A percentile compares a stretch with the other conserved stretches of the same genome.
phyloP scores from a whole-genome alignment of 352 stramenopile species.

The Globisporangium nodosum region DNA sequence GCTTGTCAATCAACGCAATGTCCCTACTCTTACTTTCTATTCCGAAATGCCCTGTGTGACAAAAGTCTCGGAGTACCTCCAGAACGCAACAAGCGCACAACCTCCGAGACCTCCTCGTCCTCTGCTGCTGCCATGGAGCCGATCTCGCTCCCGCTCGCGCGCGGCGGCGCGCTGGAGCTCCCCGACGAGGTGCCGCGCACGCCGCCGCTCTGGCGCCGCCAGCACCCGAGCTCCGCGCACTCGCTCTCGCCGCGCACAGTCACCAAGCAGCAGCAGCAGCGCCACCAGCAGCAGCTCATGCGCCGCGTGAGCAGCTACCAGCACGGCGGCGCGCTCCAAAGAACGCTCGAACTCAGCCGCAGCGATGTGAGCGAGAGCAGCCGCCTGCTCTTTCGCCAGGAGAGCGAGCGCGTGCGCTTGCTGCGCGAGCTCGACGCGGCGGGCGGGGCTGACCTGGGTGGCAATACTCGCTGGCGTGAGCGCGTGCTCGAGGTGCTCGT shows the following conservation, averaged over 20 bases:
- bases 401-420: conserved; percentile 13
- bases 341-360: background rate
- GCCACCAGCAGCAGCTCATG: conserved; percentile 25
- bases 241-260: conserved; percentile 27
- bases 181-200: conserved; percentile 2
- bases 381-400: conserved; percentile 12
- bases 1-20: too few species aligned
- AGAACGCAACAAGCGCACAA: background rate
- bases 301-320: conserved; percentile 60
- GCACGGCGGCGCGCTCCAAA: conserved; percentile 14
- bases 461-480: background rate
- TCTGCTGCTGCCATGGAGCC: conserved; percentile 28
- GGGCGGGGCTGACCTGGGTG: background rate
- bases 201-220: conserved; percentile 9
- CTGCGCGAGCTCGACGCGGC: conserved; percentile 5
- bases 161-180: conserved; percentile 44
- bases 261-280: conserved; percentile 11
- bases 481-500: conserved; percentile 26
- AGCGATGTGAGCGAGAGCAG: conserved; percentile 9
- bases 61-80: background rate
- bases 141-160: conserved; percentile 39
- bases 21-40: too few species aligned
- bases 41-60: too few species aligned
- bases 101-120: too few species aligned
- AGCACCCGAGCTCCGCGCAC: conserved; percentile 38